Evolutionary conservation across 768 basidiomycete species (phyloP).

Genomic region (Pisolithus microcarpus): DNA sequence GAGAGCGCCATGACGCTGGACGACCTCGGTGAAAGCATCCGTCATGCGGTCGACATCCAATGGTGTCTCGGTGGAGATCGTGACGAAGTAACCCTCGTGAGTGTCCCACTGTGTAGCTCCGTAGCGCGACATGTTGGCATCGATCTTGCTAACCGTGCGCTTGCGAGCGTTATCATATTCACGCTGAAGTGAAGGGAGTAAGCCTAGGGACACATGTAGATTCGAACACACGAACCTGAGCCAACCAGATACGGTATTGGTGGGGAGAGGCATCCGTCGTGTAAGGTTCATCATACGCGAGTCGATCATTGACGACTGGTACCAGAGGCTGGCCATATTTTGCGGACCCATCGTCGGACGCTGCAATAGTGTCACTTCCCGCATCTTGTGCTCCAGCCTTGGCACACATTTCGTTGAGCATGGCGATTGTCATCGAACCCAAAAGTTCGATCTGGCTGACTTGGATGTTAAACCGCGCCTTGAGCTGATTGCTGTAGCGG

Average conservation of each 20-base stretch:
- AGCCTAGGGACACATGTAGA: neutral
- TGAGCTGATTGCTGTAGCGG: constrained; percentile 25
- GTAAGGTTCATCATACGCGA: constrained; percentile 27
- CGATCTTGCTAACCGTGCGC: constrained; percentile 22
- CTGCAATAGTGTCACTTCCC: constrained; percentile 1
- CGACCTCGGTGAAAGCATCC: constrained; percentile 20
- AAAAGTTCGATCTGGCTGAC: constrained; percentile 15
- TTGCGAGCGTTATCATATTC: constrained; percentile 25
- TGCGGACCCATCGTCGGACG: constrained; percentile 17
- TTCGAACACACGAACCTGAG: constrained; percentile 17
- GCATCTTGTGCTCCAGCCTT: constrained; percentile 11
- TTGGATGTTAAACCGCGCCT: constrained; percentile 20
- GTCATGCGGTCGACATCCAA: constrained; percentile 23
- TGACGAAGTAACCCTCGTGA: constrained; percentile 20
- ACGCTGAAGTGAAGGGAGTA: constrained; percentile 5
- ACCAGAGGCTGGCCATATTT: constrained; percentile 24
- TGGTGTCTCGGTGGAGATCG: constrained; percentile 14
- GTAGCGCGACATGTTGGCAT: constrained; percentile 25
- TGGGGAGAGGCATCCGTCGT: constrained; percentile 20
- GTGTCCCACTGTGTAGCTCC: constrained; percentile 29
- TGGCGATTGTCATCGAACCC: constrained; percentile 14
- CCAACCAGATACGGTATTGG: constrained; percentile 25
- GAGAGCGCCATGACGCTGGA: constrained; percentile 24
- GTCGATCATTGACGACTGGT: constrained; percentile 23
- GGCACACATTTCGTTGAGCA: constrained; percentile 20